Percentiles rank a stretch among this genome's conserved stretches.
Conservation (phyloP, 345 rosid genomes). For the Trapa incisa region DNA sequence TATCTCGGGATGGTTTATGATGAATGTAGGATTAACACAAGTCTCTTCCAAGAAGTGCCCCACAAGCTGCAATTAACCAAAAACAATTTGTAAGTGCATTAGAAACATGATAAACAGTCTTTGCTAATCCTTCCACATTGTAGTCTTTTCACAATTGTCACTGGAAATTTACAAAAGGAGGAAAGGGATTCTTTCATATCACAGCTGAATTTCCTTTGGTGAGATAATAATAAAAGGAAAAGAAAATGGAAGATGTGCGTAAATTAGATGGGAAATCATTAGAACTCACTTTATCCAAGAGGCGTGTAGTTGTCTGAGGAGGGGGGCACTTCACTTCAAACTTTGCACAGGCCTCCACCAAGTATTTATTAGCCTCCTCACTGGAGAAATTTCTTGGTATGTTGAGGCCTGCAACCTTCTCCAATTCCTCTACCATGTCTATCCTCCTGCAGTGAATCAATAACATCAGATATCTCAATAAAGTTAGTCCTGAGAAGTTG, state of each 20-base stretch:
- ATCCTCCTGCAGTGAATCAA: slow-evolving; percentile 44
- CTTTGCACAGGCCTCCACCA: slow-evolving; percentile 53
- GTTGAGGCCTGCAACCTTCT: slow-evolving; percentile 70
- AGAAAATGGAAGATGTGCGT: background rate
- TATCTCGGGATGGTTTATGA: slow-evolving; percentile 83
- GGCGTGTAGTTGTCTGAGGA: slow-evolving; percentile 81
- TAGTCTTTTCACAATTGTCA: too few species aligned
- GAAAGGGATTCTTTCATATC: background rate
- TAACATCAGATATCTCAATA: background rate
- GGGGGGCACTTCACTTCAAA: slow-evolving; percentile 82
- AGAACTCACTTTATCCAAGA: slow-evolving; percentile 65
- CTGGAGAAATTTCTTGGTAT: slow-evolving; percentile 83
- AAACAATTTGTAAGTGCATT: slow-evolving; percentile 2
- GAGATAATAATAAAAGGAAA: background rate
- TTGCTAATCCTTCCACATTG: background rate
- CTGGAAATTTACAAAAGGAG: too few species aligned
- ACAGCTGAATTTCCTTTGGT: background rate
- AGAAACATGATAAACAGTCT: background rate
- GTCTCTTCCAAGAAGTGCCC: slow-evolving; percentile 88
- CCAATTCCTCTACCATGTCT: slow-evolving; percentile 83
- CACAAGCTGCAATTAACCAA: slow-evolving; percentile 51
- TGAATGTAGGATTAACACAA: slow-evolving; percentile 87
- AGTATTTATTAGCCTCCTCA: slow-evolving; percentile 69
- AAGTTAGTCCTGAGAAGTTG: background rate
- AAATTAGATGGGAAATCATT: slow-evolving; percentile 1